Evolutionary conservation across 2,329 filamentous ascomycete genomes (phyloP).

Genomic region (Fusarium euwallaceae): DNA sequence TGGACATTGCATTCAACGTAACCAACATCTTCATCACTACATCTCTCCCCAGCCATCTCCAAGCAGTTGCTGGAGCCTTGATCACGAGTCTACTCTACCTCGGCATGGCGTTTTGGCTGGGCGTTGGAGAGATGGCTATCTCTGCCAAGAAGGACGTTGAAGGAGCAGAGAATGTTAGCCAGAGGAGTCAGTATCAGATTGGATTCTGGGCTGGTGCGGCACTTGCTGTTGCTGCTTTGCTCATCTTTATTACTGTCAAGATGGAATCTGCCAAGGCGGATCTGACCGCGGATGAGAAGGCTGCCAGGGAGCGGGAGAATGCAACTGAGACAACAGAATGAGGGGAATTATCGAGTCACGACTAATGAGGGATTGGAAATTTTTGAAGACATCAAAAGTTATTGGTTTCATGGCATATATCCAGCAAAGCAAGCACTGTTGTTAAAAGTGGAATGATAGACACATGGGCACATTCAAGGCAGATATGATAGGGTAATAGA

Average conservation of each 20-base stretch:
- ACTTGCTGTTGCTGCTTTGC: slow-evolving; percentile 63
- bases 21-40: slow-evolving; percentile 85
- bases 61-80: slow-evolving; percentile 79
- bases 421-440: neutral
- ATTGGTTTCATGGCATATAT: neutral
- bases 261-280: slow-evolving; percentile 68
- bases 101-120: slow-evolving; percentile 78
- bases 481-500: neutral
- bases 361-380: neutral
- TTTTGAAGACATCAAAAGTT: neutral
- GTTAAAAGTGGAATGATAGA: neutral
- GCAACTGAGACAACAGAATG: neutral
- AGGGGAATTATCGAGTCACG: neutral
- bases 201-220: slow-evolving; percentile 77
- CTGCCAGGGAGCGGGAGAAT: slow-evolving; percentile 36
- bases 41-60: slow-evolving; percentile 72
- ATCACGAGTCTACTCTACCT: slow-evolving; percentile 72
- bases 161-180: slow-evolving; percentile 51
- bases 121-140: slow-evolving; percentile 75
- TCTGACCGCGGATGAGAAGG: slow-evolving; percentile 70
- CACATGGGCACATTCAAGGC: neutral
- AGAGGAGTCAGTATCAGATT: slow-evolving; percentile 69
- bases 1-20: slow-evolving; percentile 82
- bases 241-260: slow-evolving; percentile 68
- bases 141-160: slow-evolving; percentile 58